A percentile compares a stretch with the other conserved stretches of the same genome.
These are phyloP conservation scores for Croton setiger DNA, from an alignment of 441 rosid genomes.

Conservation along the genomic window DNA sequence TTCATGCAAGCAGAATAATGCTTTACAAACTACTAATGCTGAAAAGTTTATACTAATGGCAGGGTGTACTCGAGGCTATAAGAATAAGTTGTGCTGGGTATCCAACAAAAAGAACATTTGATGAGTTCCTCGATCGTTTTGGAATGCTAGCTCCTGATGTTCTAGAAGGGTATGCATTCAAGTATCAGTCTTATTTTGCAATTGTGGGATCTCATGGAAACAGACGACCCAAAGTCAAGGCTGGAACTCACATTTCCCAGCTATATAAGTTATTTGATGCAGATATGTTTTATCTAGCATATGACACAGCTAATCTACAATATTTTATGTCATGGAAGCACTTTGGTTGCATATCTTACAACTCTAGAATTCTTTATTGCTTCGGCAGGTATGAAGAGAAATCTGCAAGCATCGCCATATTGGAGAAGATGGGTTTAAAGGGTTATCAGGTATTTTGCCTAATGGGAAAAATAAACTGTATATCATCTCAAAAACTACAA, in stretches of 20 bases:
- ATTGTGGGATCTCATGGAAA: background rate
- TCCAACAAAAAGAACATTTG: conserved; percentile 86
- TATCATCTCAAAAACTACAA: background rate
- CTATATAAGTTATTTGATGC: background rate
- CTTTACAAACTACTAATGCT: conserved; percentile 5
- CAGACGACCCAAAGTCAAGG: background rate
- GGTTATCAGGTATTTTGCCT: conserved; percentile 78
- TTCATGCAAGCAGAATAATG: background rate
- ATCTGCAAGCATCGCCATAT: conserved; percentile 74
- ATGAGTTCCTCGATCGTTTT: conserved; percentile 84
- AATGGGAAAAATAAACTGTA: conserved; percentile 13
- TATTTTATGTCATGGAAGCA: conserved; percentile 1
- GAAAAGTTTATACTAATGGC: conserved; percentile 13
- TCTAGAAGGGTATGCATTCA: conserved; percentile 40
- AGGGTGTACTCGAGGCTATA: conserved; percentile 98
- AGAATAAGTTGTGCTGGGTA: conserved; percentile 96
- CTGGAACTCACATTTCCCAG: conserved; percentile 3
- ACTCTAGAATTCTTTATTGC: background rate
- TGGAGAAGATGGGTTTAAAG: conserved; percentile 68
- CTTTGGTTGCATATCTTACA: background rate
- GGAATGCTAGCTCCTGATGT: conserved; percentile 86
- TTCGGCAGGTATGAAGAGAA: conserved; percentile 69
- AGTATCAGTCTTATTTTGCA: background rate
- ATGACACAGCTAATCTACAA: background rate
- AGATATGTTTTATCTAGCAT: too few relatives aligned